Percentiles rank a stretch among this genome's conserved stretches.
Conservation (phyloP, 1,284 basidiomycete genomes). For the Marasmius tenuissimus region DNA sequence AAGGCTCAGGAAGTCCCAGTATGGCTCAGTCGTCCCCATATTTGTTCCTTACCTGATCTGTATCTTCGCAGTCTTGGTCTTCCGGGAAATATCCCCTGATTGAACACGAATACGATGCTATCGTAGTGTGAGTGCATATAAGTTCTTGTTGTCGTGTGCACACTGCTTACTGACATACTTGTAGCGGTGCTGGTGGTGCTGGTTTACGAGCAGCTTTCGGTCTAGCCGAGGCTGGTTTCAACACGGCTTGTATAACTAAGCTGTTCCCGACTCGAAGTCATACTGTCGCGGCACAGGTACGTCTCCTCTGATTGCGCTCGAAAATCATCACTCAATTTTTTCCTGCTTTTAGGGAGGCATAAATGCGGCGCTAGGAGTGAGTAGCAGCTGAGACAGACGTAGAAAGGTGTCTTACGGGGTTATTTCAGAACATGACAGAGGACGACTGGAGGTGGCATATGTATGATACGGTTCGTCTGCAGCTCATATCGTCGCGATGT, state of each 20-base stretch:
- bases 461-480: conserved; percentile 86
- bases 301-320: conserved; percentile 18
- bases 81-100: conserved; percentile 93
- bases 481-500: background rate
- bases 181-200: conserved; percentile 95
- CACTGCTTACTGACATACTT: conserved; percentile 10
- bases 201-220: conserved; percentile 98
- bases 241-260: conserved; percentile 98
- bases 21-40: conserved; percentile 17
- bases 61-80: conserved; percentile 58
- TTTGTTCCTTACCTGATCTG: conserved; percentile 16
- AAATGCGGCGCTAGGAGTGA: conserved; percentile 94
- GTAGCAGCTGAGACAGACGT: conserved; percentile 26
- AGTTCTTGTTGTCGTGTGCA: background rate
- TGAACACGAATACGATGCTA: conserved; percentile 96
- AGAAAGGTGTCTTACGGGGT: conserved; percentile 11
- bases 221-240: conserved; percentile 97
- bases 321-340: conserved; percentile 8
- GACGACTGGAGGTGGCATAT: conserved; percentile 99
- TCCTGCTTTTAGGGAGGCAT: conserved; percentile 80
- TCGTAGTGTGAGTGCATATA: conserved; percentile 82
- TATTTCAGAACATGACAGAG: conserved; percentile 94
- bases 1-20: conserved; percentile 86
- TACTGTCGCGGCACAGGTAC: conserved; percentile 95
- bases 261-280: conserved; percentile 99